These are phyloP conservation scores for Scutellaria minor DNA, from an alignment of 257 asterid genomes.

Conservation along the genomic window DNA sequence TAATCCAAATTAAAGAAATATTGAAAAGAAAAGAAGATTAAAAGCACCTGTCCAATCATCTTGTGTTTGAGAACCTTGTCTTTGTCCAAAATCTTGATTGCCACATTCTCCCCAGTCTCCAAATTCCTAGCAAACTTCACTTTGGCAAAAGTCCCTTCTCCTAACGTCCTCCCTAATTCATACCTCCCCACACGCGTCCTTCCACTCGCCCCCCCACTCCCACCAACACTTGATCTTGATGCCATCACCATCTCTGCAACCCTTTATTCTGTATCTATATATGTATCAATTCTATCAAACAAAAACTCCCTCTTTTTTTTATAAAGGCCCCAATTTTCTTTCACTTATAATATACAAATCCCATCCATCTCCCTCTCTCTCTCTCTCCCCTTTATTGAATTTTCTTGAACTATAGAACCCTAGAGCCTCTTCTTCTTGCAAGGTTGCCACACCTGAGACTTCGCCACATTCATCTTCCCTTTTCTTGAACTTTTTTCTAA, in stretches of 20 bases:
- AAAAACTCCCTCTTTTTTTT: constrained; percentile 18
- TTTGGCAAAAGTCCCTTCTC: constrained; percentile 92
- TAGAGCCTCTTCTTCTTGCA: constrained; percentile 88
- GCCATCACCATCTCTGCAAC: constrained; percentile 48
- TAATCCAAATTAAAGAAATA: neutral
- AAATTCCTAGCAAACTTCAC: constrained; percentile 89
- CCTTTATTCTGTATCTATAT: constrained; percentile 20
- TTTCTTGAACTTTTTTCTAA: neutral
- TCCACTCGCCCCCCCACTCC: constrained; percentile 40
- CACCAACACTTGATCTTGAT: constrained; percentile 59
- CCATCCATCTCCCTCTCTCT: constrained; percentile 47
- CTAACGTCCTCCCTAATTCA: constrained; percentile 88
- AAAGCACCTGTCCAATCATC: constrained; percentile 86
- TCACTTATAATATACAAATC: constrained; percentile 47
- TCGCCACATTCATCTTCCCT: constrained; percentile 59
- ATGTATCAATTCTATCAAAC: constrained; percentile 18
- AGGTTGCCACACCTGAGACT: constrained; percentile 97
- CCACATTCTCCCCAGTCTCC: constrained; percentile 80
- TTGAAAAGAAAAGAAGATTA: neutral
- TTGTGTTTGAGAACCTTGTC: constrained; percentile 90
- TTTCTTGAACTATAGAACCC: constrained; percentile 29
- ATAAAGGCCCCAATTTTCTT: constrained; percentile 17
- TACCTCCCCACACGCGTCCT: constrained; percentile 88
- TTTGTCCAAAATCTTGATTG: constrained; percentile 93
- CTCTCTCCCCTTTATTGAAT: neutral